These are phyloP conservation scores for Aspergillus saccharolyticus DNA, from an alignment of 495 filamentous ascomycete species.

Conservation along the genomic window DNA sequence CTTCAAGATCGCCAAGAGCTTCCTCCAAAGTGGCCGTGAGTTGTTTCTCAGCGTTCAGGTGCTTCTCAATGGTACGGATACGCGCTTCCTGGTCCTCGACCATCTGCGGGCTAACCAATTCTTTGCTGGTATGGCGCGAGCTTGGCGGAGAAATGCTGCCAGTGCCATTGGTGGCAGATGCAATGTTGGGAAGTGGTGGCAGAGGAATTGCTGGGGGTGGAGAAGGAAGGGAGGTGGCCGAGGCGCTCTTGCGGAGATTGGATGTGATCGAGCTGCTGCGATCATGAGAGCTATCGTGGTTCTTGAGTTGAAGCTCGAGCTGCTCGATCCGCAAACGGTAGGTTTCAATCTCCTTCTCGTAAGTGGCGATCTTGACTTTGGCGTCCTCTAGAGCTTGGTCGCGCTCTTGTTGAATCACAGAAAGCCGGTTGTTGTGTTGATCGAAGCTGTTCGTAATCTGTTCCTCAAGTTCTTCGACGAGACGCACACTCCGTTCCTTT, in stretches of 20 bases:
- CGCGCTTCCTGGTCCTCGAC: slow-evolving; percentile 89
- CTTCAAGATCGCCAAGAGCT: slow-evolving; percentile 87
- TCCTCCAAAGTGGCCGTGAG: slow-evolving; percentile 92
- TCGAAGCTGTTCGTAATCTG: slow-evolving; percentile 94
- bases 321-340: slow-evolving; percentile 48
- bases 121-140: slow-evolving; percentile 73
- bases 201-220: slow-evolving; percentile 95
- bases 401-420: slow-evolving; percentile 57
- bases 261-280: slow-evolving; percentile 75
- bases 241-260: slow-evolving; percentile 80
- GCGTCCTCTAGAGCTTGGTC: slow-evolving; percentile 46
- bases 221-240: slow-evolving; percentile 78
- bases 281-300: slow-evolving; percentile 44
- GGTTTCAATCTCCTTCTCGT: slow-evolving; percentile 50
- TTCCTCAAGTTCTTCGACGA: slow-evolving; percentile 95
- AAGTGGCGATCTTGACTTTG: slow-evolving; percentile 37
- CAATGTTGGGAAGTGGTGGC: slow-evolving; percentile 51
- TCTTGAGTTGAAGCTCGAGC: slow-evolving; percentile 47
- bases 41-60: slow-evolving; percentile 92
- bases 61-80: slow-evolving; percentile 94
- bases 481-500: slow-evolving; percentile 77
- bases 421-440: slow-evolving; percentile 82
- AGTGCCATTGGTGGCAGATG: slow-evolving; percentile 33
- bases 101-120: slow-evolving; percentile 61
- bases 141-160: slow-evolving; percentile 42